Percentiles rank a stretch among this genome's conserved stretches.
phyloP scores from a whole-genome alignment of 225 moss, liverwort and hornwort species.

The Pseudisothecium myosuroides region DNA sequence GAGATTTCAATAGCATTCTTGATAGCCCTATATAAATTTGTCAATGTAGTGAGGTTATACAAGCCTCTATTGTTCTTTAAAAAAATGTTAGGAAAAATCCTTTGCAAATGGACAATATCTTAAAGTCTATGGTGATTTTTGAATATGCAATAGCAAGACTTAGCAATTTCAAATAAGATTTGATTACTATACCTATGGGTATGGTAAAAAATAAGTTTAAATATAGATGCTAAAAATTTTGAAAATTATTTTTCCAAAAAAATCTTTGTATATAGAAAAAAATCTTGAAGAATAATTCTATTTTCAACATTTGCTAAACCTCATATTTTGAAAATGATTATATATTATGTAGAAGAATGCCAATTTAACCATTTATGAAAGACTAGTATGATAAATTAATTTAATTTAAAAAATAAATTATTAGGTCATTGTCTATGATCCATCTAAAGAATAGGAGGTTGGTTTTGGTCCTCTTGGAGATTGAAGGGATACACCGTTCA shows the following conservation, averaged over 20 bases:
- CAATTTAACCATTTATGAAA: fast-evolving
- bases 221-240: not conserved
- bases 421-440: too few relatives aligned
- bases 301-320: not conserved
- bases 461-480: not conserved
- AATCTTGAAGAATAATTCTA: not conserved
- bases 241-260: fast-evolving
- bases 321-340: not conserved
- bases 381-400: too few relatives aligned
- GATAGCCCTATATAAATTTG: not conserved
- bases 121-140: not conserved
- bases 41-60: not conserved
- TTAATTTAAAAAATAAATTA: too few relatives aligned
- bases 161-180: too few relatives aligned
- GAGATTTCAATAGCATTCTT: not conserved
- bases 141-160: too few relatives aligned
- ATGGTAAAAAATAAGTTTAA: not conserved
- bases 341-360: fast-evolving
- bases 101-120: not conserved
- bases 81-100: not conserved
- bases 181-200: not conserved
- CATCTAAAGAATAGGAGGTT: too few relatives aligned
- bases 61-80: not conserved
- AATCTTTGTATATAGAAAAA: not conserved
- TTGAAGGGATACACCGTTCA: not conserved